Evolutionary conservation across 208 protist species (phyloP), one percentile per base, ranked within the genome.

Genomic region (Trypanosoma mega): DNA sequence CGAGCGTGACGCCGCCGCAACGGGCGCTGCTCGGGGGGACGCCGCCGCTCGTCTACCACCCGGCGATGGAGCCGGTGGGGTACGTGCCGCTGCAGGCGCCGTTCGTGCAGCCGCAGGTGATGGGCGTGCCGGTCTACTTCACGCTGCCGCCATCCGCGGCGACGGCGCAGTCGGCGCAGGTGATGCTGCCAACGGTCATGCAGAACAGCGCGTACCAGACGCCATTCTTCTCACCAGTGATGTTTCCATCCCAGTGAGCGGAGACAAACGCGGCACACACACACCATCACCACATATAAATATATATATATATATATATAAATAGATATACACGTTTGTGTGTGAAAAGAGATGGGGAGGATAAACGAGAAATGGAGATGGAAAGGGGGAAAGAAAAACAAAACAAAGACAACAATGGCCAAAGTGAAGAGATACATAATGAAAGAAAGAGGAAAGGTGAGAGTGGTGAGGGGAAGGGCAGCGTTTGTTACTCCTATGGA

Each of bases 81-180:
- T 68, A 53, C 44, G 27, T 58, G 37, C 43, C 36, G 5, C 1
- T 68, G 9, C 1, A 24, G 0, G 12, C 37, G 1, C 29, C 26
- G 4, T 59, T 53, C 41, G 18, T 59, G 27, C 43, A 18, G 36
- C 29, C 18, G 20, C 49, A 3, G 36, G 37, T 52, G 31, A 54
- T 66, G 45, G 60, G 60, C 12, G 51, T 66, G 60, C 60, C 60
- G 11, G 23, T 66, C 9, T 66, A 55, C 41, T 30, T 66, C 20
- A 34, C 60, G n/a, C 5, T 68, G 3, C 36, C 61, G 21, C 51
- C 20, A 2, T 36, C 31, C 26, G 18, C 37, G 11, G 1, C 61
- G 2, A 44, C 60, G 12, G 4, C 41, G 14, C 34, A 30, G 2
- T 48, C 12, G 14, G 31, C 27, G 1, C 16, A 34, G 14, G 50